phyloP scores from a whole-genome alignment of 2,329 filamentous ascomycete species.

The Aspergillus hortae region DNA sequence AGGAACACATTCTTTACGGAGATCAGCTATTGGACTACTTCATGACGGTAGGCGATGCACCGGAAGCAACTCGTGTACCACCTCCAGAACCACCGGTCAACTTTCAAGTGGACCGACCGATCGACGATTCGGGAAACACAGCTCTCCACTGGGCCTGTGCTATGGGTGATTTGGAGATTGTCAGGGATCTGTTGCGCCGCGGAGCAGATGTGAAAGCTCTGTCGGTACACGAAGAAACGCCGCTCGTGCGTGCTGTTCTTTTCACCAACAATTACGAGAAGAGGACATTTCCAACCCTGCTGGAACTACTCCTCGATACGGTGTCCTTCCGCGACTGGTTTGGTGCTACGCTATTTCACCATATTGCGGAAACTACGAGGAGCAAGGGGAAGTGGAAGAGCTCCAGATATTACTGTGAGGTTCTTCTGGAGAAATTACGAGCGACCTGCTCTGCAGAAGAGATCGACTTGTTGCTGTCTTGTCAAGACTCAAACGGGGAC shows the following conservation, averaged over 20 bases:
- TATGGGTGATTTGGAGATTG: constrained; percentile 93
- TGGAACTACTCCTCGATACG: constrained; percentile 79
- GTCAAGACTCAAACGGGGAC: constrained; percentile 81
- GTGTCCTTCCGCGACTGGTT: constrained; percentile 75
- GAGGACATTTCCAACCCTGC: constrained; percentile 78
- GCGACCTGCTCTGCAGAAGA: constrained; percentile 72
- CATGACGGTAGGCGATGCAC: constrained; percentile 75
- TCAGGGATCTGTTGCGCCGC: constrained; percentile 79
- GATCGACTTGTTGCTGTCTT: constrained; percentile 74
- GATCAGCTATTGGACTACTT: constrained; percentile 96
- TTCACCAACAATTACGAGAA: constrained; percentile 98
- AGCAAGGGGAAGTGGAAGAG: constrained; percentile 83
- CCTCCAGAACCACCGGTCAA: constrained; percentile 77
- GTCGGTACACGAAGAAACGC: constrained; percentile 75
- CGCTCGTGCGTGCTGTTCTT: constrained; percentile 87
- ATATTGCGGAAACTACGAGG: constrained; percentile 83
- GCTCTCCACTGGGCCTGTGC: constrained; percentile 96
- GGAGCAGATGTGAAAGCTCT: constrained; percentile 70
- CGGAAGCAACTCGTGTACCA: constrained; percentile 54
- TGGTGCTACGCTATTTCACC: constrained; percentile 87
- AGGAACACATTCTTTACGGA: constrained; percentile 85
- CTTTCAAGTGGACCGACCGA: constrained; percentile 86
- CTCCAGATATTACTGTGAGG: constrained; percentile 89
- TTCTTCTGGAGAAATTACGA: constrained; percentile 79
- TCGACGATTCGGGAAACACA: constrained; percentile 88